These are phyloP conservation scores for Clarireedia paspali DNA, from an alignment of 2,329 filamentous ascomycete genomes.

Conservation along the genomic window DNA sequence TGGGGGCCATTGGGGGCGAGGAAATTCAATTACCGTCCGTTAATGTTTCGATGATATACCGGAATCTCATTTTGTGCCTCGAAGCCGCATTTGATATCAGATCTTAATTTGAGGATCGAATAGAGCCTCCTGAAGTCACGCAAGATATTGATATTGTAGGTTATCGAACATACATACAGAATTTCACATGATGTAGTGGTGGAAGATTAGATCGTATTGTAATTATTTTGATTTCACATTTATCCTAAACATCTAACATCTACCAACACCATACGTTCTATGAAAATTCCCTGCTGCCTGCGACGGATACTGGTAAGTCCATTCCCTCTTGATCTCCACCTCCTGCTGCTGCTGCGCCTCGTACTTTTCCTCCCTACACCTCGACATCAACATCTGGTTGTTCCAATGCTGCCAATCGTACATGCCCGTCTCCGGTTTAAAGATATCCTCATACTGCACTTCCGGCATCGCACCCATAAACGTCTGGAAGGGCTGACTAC, in stretches of 20 bases:
- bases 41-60: too few species aligned
- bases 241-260: neutral
- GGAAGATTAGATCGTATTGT: neutral
- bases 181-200: neutral
- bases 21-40: too few species aligned
- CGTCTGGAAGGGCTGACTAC: constrained; percentile 26
- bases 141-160: too few species aligned
- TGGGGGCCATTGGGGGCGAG: too few species aligned
- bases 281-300: constrained; percentile 3
- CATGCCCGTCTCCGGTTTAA: constrained; percentile 23
- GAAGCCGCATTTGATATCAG: too few species aligned
- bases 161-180: too few species aligned
- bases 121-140: too few species aligned
- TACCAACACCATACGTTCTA: constrained; percentile 8
- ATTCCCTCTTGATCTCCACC: constrained; percentile 20
- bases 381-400: constrained; percentile 23
- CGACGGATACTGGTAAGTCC: constrained; percentile 9
- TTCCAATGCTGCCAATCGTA: constrained; percentile 29
- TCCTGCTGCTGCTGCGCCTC: constrained; percentile 12
- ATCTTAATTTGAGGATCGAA: too few species aligned
- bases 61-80: too few species aligned
- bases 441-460: constrained; percentile 26
- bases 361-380: constrained; percentile 27
- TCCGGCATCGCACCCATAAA: constrained; percentile 29
- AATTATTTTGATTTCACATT: constrained; percentile 1